Conservation (phyloP, 2,329 filamentous ascomycete species). For the Xylariaceae sp. region DNA sequence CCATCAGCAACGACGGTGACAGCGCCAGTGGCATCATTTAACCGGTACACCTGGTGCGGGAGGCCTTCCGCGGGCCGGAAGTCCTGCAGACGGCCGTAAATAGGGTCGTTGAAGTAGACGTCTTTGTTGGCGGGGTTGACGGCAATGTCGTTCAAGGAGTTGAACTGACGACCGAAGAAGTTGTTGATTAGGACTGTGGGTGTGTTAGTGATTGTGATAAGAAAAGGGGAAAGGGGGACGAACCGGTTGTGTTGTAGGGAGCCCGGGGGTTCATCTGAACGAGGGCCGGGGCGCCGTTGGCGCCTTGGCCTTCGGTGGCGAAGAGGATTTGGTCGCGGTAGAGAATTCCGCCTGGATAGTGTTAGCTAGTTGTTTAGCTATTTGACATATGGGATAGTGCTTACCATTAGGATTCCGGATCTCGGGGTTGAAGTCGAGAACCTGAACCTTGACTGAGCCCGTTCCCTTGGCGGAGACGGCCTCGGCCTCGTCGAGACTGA, state of each 20-base stretch:
- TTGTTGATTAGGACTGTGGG: conserved; percentile 48
- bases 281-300: conserved; percentile 36
- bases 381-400: background rate
- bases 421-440: conserved; percentile 39
- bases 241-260: conserved; percentile 48
- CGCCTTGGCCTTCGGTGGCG: conserved; percentile 46
- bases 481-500: conserved; percentile 41
- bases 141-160: conserved; percentile 54
- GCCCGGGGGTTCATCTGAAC: conserved; percentile 40
- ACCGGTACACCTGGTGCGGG: conserved; percentile 55
- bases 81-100: conserved; percentile 53
- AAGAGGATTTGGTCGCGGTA: conserved; percentile 47
- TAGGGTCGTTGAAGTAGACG: conserved; percentile 60
- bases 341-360: conserved; percentile 42
- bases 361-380: background rate
- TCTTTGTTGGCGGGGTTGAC: conserved; percentile 50
- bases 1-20: conserved; percentile 54
- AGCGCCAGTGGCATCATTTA: conserved; percentile 45
- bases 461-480: conserved; percentile 34
- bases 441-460: conserved; percentile 38
- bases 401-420: conserved; percentile 49
- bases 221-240: too few relatives aligned
- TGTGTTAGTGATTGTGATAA: too few relatives aligned
- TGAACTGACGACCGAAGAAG: conserved; percentile 56
- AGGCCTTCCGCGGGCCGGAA: conserved; percentile 50